Conservation (phyloP, 2,329 filamentous ascomycete genomes). For the Pseudopithomyces maydicus region DNA sequence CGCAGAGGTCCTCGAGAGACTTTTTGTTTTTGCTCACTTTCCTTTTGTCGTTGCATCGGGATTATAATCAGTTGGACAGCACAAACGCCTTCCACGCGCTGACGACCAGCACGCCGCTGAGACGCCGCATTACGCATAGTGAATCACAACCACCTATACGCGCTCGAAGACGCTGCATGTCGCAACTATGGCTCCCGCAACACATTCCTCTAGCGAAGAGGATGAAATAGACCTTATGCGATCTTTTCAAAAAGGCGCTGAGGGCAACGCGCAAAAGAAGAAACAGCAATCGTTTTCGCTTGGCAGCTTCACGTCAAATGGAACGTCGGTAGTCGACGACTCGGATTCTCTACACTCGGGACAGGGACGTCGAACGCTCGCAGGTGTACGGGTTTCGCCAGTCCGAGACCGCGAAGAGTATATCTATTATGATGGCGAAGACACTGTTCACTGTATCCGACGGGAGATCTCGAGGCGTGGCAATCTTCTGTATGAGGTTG, state of each 20-base stretch:
- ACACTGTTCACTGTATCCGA: conserved; percentile 48
- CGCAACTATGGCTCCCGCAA: not conserved
- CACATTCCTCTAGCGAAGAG: conserved; percentile 7
- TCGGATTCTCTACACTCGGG: not conserved
- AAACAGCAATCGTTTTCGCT: conserved; percentile 20
- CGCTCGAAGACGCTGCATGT: not conserved
- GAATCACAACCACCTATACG: not conserved
- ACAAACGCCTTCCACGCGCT: too few species aligned
- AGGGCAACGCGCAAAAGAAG: not conserved
- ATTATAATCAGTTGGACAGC: too few species aligned
- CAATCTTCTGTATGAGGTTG: conserved; percentile 47
- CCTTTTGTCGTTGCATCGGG: not conserved
- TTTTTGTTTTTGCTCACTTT: not conserved
- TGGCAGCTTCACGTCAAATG: conserved; percentile 17
- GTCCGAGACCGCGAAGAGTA: conserved; percentile 39
- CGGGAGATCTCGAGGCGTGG: conserved; percentile 40
- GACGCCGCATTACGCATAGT: not conserved
- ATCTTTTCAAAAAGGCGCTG: conserved; percentile 25
- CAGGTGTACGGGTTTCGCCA: conserved; percentile 33
- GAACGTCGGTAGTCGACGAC: conserved; percentile 16
- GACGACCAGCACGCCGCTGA: too few species aligned
- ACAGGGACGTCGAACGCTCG: conserved; percentile 3
- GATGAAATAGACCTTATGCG: conserved; percentile 32
- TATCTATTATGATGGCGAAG: conserved; percentile 34
- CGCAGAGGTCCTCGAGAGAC: too few species aligned